Conservation (phyloP, 192 early-diverging fungal genomes). For the Rhizoclosmatium globosum region DNA sequence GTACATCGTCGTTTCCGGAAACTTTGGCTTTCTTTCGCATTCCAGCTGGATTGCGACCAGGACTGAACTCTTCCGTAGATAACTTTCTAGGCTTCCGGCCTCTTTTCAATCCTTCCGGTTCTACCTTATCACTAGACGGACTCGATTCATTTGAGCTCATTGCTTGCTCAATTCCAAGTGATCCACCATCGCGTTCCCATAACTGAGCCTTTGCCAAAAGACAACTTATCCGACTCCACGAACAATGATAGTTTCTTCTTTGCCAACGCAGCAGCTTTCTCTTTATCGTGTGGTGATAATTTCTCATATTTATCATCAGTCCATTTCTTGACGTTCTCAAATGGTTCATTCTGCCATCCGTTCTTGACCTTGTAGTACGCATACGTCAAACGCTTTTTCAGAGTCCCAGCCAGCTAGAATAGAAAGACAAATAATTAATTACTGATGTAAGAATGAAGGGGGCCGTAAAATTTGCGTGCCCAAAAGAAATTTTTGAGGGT, state of each 20-base stretch:
- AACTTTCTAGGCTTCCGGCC: background rate
- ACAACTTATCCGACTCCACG: background rate
- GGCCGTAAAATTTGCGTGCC: background rate
- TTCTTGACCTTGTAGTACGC: slow-evolving; percentile 9
- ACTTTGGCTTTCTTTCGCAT: background rate
- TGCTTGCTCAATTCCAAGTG: no score
- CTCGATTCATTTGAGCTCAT: background rate
- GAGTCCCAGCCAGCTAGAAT: slow-evolving; percentile 12
- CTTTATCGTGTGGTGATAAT: background rate
- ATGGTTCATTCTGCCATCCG: slow-evolving; percentile 14
- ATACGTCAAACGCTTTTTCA: slow-evolving; percentile 20
- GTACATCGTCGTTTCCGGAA: background rate
- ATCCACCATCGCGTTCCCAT: background rate
- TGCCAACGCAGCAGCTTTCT: background rate
- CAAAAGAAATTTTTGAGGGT: background rate
- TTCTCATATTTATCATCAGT: slow-evolving; percentile 14
- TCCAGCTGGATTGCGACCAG: background rate
- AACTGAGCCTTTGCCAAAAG: background rate
- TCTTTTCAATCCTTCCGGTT: background rate
- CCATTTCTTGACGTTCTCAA: slow-evolving; percentile 15
- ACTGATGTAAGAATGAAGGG: background rate
- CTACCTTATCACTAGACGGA: background rate
- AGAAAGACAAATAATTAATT: background rate
- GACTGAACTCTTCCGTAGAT: background rate
- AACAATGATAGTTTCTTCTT: slow-evolving; percentile 1